Conservation (phyloP, 371 early-diverging fungal genomes). For the Mortierella sp. region DNA sequence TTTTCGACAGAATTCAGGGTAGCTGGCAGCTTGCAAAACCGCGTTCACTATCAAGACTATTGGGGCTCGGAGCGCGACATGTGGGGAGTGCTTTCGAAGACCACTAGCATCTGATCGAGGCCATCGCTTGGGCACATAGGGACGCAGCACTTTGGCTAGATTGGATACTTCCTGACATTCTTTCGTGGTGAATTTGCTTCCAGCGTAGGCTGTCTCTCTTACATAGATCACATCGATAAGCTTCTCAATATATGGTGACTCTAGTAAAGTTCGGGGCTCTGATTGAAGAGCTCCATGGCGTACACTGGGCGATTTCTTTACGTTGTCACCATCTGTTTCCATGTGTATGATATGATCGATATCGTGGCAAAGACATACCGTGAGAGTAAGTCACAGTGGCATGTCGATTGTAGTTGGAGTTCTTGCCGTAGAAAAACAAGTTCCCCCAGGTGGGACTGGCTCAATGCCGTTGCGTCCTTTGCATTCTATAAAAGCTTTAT, state of each 20-base stretch:
- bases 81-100: neutral
- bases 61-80: neutral
- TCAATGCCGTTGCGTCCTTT: too few relatives aligned
- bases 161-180: neutral
- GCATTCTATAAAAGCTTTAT: too few relatives aligned
- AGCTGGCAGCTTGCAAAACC: neutral
- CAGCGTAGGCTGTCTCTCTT: neutral
- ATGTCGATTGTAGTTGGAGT: constrained; percentile 1
- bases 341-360: too few relatives aligned
- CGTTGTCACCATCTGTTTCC: too few relatives aligned
- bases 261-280: neutral
- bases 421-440: constrained; percentile 1
- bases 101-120: neutral
- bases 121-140: neutral
- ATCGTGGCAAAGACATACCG: neutral
- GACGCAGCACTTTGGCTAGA: neutral
- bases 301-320: too few relatives aligned
- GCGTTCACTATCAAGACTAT: neutral
- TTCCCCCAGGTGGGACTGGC: neutral
- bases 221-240: neutral
- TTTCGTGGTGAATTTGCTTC: neutral
- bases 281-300: neutral
- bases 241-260: neutral
- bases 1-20: neutral
- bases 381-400: neutral